Evolutionary conservation across 2,329 filamentous ascomycete genomes (phyloP).

Genomic region (Bertia moriformis): DNA sequence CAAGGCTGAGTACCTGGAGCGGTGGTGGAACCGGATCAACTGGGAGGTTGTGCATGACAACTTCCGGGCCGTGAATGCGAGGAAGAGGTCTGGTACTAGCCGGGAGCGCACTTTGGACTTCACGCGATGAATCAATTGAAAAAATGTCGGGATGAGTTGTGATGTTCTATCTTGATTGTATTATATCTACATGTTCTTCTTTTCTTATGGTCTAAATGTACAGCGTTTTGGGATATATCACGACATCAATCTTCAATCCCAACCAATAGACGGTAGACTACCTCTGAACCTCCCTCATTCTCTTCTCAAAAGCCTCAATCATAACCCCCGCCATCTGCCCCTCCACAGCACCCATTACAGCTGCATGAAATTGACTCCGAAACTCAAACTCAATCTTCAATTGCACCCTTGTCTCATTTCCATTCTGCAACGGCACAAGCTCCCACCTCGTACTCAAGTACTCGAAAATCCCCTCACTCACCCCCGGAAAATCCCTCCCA

Average conservation of each 20-base stretch:
- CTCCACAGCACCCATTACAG: background rate
- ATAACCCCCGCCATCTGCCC: background rate
- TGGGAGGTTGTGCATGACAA: constrained; percentile 34
- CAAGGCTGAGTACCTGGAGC: constrained; percentile 41
- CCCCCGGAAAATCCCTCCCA: background rate
- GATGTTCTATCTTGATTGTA: background rate
- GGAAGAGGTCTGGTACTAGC: background rate
- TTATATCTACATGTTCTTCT: background rate
- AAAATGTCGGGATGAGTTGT: background rate
- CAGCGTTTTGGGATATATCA: no score
- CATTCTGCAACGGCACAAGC: background rate
- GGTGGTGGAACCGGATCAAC: constrained; percentile 51
- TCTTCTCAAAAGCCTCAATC: constrained; percentile 1
- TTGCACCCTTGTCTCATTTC: background rate
- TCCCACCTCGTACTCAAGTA: background rate
- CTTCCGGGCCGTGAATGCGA: background rate
- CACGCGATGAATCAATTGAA: no score
- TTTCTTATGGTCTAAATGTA: background rate
- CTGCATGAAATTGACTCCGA: background rate
- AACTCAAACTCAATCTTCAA: constrained; percentile 1
- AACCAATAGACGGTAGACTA: background rate
- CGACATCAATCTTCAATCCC: background rate
- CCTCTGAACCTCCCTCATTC: background rate
- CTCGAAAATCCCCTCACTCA: constrained; percentile 1
- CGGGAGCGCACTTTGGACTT: background rate